Evolutionary conservation across 331 rosid genomes (phyloP).

Genomic region (Pyracantha coccinea): DNA sequence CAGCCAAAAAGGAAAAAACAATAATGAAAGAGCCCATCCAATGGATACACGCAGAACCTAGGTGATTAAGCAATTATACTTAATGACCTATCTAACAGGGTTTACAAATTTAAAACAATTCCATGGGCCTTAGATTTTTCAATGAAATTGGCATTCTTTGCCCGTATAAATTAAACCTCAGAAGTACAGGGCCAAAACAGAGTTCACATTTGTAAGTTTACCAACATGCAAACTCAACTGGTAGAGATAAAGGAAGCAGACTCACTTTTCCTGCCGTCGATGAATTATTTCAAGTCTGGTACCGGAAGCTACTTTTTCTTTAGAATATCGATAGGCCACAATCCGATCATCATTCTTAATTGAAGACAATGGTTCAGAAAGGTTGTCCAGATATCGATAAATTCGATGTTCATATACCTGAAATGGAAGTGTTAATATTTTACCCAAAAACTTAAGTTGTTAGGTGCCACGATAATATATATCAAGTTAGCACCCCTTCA

Average conservation of each 20-base stretch:
- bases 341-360: constrained; percentile 87
- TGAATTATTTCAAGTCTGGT: constrained; percentile 73
- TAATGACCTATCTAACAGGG: not conserved
- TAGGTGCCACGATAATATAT: not conserved
- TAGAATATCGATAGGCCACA: constrained; percentile 73
- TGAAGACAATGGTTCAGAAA: constrained; percentile 54
- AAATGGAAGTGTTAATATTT: constrained; percentile 1
- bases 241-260: constrained; percentile 16
- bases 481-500: not conserved
- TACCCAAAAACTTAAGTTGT: not conserved
- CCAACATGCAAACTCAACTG: not conserved
- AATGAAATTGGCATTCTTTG: not conserved
- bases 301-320: constrained; percentile 35
- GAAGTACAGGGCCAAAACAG: not conserved
- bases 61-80: not conserved
- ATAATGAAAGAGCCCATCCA: not conserved
- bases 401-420: constrained; percentile 77
- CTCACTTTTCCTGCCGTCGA: constrained; percentile 72
- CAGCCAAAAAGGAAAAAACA: not conserved
- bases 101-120: not conserved
- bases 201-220: not conserved
- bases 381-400: constrained; percentile 66
- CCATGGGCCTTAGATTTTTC: not conserved
- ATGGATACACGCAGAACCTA: not conserved
- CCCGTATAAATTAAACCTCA: not conserved